phyloP scores from a whole-genome alignment of 441 rosid species.

The Syzygium malaccense region DNA sequence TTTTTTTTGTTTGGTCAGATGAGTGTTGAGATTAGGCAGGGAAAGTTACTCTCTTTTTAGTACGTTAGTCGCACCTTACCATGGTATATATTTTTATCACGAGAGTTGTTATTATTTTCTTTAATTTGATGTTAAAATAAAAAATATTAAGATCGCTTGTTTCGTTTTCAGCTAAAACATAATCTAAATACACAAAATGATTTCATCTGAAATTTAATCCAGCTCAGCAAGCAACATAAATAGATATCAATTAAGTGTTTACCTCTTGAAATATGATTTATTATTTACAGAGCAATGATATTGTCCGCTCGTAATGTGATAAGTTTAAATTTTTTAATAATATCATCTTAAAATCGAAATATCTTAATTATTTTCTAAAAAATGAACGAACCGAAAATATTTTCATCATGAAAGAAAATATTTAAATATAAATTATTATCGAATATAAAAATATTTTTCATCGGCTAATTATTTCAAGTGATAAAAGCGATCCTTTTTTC shows the following conservation, averaged over 20 bases:
- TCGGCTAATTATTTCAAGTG: too few species aligned
- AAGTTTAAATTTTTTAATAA: background rate
- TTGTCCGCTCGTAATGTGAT: background rate
- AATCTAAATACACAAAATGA: background rate
- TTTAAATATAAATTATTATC: too few species aligned
- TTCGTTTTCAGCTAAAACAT: background rate
- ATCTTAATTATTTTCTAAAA: background rate
- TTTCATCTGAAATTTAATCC: background rate
- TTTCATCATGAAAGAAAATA: too few species aligned
- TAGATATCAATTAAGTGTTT: background rate
- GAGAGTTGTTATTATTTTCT: too few species aligned
- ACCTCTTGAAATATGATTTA: background rate
- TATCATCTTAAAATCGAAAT: background rate
- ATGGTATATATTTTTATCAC: background rate
- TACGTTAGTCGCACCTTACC: background rate
- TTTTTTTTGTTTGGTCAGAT: too few species aligned
- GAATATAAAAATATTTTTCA: too few species aligned
- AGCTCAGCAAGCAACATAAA: background rate
- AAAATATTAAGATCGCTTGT: background rate
- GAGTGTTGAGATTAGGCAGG: background rate
- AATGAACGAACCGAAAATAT: too few species aligned
- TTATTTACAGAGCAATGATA: background rate
- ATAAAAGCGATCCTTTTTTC: too few species aligned
- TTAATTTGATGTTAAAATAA: too few species aligned
- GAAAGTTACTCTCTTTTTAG: background rate